Conservation (phyloP, 2,329 filamentous ascomycete species). For the Talaromyces sp. region DNA sequence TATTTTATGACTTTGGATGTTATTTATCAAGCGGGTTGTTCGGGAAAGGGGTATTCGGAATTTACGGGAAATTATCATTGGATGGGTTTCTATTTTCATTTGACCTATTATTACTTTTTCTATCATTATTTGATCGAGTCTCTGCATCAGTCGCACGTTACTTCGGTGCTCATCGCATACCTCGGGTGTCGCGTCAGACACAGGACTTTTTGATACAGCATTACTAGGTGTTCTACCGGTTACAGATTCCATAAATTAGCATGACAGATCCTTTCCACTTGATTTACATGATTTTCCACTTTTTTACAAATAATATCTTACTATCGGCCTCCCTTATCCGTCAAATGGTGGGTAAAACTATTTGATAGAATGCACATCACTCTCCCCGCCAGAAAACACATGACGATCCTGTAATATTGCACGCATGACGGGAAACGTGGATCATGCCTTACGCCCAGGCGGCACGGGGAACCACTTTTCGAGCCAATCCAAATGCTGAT, state of each 20-base stretch:
- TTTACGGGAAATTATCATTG: slow-evolving; percentile 9
- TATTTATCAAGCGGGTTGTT: slow-evolving; percentile 20
- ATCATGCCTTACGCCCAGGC: slow-evolving; percentile 13
- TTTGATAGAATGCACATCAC: slow-evolving; percentile 1
- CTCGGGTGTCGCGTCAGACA: neutral
- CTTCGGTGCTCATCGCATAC: slow-evolving; percentile 3
- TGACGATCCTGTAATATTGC: slow-evolving; percentile 20
- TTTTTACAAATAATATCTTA: too few relatives aligned
- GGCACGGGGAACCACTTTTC: slow-evolving; percentile 15
- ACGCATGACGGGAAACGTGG: slow-evolving; percentile 25
- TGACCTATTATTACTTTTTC: neutral
- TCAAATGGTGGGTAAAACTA: neutral
- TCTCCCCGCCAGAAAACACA: slow-evolving; percentile 1
- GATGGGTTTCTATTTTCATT: neutral
- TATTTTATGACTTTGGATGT: slow-evolving; percentile 15
- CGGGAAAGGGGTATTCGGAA: slow-evolving; percentile 12
- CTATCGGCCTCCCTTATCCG: neutral
- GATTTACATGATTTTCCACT: too few relatives aligned
- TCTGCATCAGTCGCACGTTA: slow-evolving; percentile 2
- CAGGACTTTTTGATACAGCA: slow-evolving; percentile 14
- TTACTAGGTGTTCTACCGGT: slow-evolving; percentile 19
- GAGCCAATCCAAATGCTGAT: slow-evolving; percentile 13
- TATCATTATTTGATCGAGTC: neutral
- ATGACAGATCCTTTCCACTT: neutral
- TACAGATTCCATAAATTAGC: neutral